Base-by-base conservation (phyloP, 208 protist genomes). In the Leishmania major region DNA sequence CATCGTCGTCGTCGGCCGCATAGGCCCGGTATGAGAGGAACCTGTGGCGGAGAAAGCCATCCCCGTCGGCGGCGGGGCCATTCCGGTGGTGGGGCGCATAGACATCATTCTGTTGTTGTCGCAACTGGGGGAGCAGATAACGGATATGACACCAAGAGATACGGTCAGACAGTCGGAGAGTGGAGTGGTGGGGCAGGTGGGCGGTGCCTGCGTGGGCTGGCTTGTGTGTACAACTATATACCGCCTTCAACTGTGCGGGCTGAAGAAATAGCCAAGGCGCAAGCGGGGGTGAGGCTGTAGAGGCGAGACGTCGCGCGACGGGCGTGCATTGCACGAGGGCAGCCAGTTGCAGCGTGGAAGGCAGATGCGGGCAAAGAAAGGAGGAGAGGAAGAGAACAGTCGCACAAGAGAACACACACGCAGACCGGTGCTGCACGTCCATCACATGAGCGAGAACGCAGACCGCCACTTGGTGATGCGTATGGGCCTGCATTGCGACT, bases 1-100 rank as follows among this genome's bases (percentile, higher is more conserved):
- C 78, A 89, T 90, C 60, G 93, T 98, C 40, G 95, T 96, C 28
- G 90, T 96, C 22, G 93, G 95, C 40, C 95, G 89, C 83, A 93
- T 84, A 22, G 83, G 85, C 53, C 87, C 88, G 1, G 89, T 51
- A 17, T 82, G 69, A 11, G 87, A 88, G 40, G 87, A 82, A n/a
- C 76, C 81, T 17, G 90, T 92, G 53, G 69, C 78, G 11, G 82
- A 88, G 70, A 91, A 81, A 25, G 72, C 77, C 4, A 60, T 53
- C 25, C 80, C 82, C 70, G 88, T 91, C 49, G 89, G 90, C 11
- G 84, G 85, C 25, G 90, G 83, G 7, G 92, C 92, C 88, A 97
- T 93, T n/a, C 90, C 91, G 3, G 93, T 95, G 1, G 88, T 55
- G 11, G 88, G 89, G 4, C 91, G 86, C 22, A 84, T 84, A 15